A percentile compares a stretch with the other conserved stretches of the same genome.
Conservation (phyloP, 306 rosid genomes). For the Fragaria vesca region DNA sequence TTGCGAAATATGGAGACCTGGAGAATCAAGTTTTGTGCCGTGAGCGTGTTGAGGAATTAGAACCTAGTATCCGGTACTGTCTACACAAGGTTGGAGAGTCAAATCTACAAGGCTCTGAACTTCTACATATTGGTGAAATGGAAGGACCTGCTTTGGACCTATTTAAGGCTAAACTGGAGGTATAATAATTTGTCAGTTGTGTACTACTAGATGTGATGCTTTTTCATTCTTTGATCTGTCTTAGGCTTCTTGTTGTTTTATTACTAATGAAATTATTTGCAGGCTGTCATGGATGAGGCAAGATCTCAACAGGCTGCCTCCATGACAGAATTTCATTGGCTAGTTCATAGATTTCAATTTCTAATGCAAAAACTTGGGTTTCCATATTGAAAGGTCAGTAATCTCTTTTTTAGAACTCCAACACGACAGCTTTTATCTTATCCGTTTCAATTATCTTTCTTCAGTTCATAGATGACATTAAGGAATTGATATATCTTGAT, state of each 20-base stretch:
- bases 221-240: slow-evolving; percentile 3
- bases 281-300: slow-evolving; percentile 99
- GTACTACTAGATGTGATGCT: slow-evolving; percentile 5
- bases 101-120: slow-evolving; percentile 91
- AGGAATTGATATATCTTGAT: not conserved
- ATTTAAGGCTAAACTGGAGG: slow-evolving; percentile 93
- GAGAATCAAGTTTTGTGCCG: slow-evolving; percentile 95
- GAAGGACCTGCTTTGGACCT: slow-evolving; percentile 99
- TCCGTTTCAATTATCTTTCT: not conserved
- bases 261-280: slow-evolving; percentile 14
- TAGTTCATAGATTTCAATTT: slow-evolving; percentile 85
- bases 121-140: slow-evolving; percentile 87
- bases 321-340: slow-evolving; percentile 96
- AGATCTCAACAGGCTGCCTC: slow-evolving; percentile 99
- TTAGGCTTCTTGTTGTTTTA: not conserved
- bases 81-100: slow-evolving; percentile 89
- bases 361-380: slow-evolving; percentile 97
- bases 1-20: slow-evolving; percentile 93
- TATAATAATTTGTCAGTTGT: slow-evolving; percentile 20
- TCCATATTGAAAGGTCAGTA: slow-evolving; percentile 82
- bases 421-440: not conserved
- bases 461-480: not conserved
- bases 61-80: slow-evolving; percentile 93
- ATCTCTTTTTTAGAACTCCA: not conserved
- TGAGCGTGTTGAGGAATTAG: slow-evolving; percentile 96